Conservation (phyloP, 2,329 filamentous ascomycete genomes). For the Sordariomycetes sp. region DNA sequence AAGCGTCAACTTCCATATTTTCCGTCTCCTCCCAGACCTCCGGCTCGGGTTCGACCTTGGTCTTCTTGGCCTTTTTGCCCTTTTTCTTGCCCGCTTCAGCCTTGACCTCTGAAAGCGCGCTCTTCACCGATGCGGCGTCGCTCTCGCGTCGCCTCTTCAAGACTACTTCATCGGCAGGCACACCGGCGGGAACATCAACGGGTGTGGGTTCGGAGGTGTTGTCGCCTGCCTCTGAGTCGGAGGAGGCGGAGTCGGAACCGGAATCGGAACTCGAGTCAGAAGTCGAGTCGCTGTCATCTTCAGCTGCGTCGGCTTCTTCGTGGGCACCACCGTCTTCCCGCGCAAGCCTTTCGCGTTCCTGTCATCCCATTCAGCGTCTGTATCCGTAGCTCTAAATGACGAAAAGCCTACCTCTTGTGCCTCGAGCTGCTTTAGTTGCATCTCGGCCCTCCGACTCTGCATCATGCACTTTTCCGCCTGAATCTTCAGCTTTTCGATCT, state of each 20-base stretch:
- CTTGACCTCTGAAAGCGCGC: too few species aligned
- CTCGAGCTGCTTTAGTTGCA: slow-evolving; percentile 14
- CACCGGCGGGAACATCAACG: slow-evolving; percentile 7
- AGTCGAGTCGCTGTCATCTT: slow-evolving; percentile 5
- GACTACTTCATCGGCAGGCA: slow-evolving; percentile 18
- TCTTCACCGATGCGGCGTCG: slow-evolving; percentile 16
- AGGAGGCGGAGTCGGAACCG: slow-evolving; percentile 9
- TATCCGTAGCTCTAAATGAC: not conserved
- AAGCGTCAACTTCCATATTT: too few species aligned
- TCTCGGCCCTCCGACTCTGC: slow-evolving; percentile 25
- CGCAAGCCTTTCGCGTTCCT: too few species aligned
- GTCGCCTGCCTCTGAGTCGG: slow-evolving; percentile 3
- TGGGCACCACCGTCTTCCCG: slow-evolving; percentile 6
- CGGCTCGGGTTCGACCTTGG: too few species aligned
- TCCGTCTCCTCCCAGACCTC: too few species aligned
- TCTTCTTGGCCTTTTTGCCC: too few species aligned
- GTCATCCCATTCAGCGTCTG: too few species aligned
- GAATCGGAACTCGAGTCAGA: slow-evolving; percentile 8
- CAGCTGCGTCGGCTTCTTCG: slow-evolving; percentile 12
- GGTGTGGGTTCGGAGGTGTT: slow-evolving; percentile 6
- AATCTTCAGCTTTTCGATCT: slow-evolving; percentile 29
- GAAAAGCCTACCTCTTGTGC: slow-evolving; percentile 7
- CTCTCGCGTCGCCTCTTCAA: slow-evolving; percentile 21
- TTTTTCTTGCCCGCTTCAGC: too few species aligned
- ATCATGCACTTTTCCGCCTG: slow-evolving; percentile 29